Percentiles rank a stretch among this genome's conserved stretches.
phyloP scores from a whole-genome alignment of 352 stramenopile species.

The Chrysophaeum taylorii region DNA sequence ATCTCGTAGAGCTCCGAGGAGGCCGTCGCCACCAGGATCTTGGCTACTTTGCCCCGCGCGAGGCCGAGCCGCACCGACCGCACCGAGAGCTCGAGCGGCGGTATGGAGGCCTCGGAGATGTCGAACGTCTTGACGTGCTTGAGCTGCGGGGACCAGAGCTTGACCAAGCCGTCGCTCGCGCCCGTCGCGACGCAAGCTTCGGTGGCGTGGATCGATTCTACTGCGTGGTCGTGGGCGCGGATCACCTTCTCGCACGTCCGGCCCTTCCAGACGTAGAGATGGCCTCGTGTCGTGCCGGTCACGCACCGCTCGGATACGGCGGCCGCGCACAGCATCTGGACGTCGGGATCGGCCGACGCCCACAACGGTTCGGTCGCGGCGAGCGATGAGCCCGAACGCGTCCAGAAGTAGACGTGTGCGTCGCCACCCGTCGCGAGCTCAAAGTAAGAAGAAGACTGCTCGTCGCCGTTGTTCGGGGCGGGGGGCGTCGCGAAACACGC shows the following conservation, averaged over 20 bases:
- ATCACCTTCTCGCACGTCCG: constrained; percentile 34
- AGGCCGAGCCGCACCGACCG: constrained; percentile 24
- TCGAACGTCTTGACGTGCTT: constrained; percentile 38
- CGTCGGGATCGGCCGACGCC: constrained; percentile 8
- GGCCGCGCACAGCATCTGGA: constrained; percentile 27
- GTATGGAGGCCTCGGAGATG: constrained; percentile 26
- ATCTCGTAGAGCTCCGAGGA: constrained; percentile 25
- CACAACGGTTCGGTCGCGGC: not conserved
- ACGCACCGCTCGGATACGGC: constrained; percentile 21
- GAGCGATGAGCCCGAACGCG: constrained; percentile 4
- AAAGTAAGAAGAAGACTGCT: too few relatives aligned
- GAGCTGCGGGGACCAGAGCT: constrained; percentile 36
- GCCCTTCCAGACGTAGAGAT: constrained; percentile 40
- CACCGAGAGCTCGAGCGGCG: constrained; percentile 21
- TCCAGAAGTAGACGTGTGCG: constrained; percentile 36
- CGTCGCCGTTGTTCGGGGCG: constrained; percentile 12
- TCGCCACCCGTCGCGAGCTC: constrained; percentile 30
- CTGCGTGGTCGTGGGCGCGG: constrained; percentile 36
- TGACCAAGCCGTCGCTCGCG: constrained; percentile 37
- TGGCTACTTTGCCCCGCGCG: not conserved
- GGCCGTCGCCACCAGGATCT: constrained; percentile 23
- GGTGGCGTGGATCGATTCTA: constrained; percentile 30
- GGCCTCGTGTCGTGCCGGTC: constrained; percentile 32
- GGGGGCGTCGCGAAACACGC: constrained; percentile 18
- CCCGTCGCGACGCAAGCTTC: constrained; percentile 37